These are phyloP conservation scores for Globisporangium polare DNA, from an alignment of 352 stramenopile species.

Conservation along the genomic window DNA sequence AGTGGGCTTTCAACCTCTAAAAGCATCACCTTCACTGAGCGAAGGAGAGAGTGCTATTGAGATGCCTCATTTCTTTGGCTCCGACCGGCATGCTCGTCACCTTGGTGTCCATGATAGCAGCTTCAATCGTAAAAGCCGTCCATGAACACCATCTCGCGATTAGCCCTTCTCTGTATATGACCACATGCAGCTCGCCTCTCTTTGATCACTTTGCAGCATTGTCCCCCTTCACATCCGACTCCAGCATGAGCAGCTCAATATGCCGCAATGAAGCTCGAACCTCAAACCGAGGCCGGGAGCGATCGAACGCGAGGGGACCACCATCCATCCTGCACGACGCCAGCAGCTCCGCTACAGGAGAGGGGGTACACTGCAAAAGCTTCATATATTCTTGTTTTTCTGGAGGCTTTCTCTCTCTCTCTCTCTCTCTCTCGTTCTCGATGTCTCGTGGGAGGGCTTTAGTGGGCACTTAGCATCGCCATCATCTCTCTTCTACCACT, in stretches of 20 bases:
- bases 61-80: neutral
- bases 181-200: too few species aligned
- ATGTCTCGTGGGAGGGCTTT: constrained; percentile 10
- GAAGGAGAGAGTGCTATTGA: neutral
- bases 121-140: neutral
- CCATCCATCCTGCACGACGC: neutral
- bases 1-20: neutral
- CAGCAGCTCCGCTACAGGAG: neutral
- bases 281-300: too few species aligned
- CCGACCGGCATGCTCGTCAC: neutral
- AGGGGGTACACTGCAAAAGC: constrained; percentile 7
- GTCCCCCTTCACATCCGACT: too few species aligned
- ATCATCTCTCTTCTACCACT: constrained; percentile 8
- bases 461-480: constrained; percentile 8
- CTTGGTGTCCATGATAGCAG: neutral
- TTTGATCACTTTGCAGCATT: too few species aligned
- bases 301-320: neutral
- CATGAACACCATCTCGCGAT: too few species aligned
- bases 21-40: neutral
- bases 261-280: too few species aligned
- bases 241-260: too few species aligned
- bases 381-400: constrained; percentile 13
- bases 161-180: too few species aligned
- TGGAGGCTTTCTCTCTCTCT: neutral
- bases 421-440: constrained; percentile 6